Evolutionary conservation across 1,284 basidiomycete genomes (phyloP).

Genomic region (Laetiporus sulphureus): DNA sequence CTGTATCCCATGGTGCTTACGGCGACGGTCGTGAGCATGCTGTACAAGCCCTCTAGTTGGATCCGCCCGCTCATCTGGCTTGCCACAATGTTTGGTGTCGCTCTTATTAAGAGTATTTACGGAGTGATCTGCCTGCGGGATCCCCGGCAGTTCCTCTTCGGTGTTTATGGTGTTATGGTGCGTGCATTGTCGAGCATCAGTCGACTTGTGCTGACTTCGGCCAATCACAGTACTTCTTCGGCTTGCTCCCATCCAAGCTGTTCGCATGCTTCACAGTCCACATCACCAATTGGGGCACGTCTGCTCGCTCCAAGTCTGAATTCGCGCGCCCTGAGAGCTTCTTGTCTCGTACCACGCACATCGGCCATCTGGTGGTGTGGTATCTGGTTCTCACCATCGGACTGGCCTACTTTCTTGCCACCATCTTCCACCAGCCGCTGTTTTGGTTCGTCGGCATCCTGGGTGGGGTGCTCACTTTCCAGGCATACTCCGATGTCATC

Average conservation of each 20-base stretch:
- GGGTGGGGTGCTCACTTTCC: conserved; percentile 5
- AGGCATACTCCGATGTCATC: conserved; percentile 15
- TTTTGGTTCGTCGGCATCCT: conserved; percentile 9
- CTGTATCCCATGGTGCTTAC: conserved; percentile 18
- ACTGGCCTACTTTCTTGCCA: conserved; percentile 13
- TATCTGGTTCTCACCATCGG: conserved; percentile 14
- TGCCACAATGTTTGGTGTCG: conserved; percentile 17
- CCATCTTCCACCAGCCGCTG: conserved; percentile 10
- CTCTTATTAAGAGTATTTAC: conserved; percentile 16
- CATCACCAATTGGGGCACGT: conserved; percentile 18
- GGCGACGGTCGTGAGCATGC: conserved; percentile 15
- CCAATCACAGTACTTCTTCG: conserved; percentile 17
- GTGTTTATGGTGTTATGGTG: conserved; percentile 16
- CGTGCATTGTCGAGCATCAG: no score
- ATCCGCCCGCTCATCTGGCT: conserved; percentile 16
- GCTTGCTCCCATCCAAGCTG: conserved; percentile 16
- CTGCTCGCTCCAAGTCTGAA: conserved; percentile 16
- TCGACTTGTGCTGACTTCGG: no score
- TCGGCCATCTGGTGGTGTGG: conserved; percentile 18
- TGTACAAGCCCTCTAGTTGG: conserved; percentile 13
- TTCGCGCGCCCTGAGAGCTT: conserved; percentile 16
- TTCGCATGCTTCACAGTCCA: conserved; percentile 16
- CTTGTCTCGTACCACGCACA: conserved; percentile 15
- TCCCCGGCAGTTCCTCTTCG: conserved; percentile 12
- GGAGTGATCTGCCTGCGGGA: conserved; percentile 14